A percentile compares a stretch with the other conserved stretches of the same genome.
Evolutionary conservation across 2,329 filamentous ascomycete species (phyloP).

Genomic region (Neopestalotiopsis clavispora): DNA sequence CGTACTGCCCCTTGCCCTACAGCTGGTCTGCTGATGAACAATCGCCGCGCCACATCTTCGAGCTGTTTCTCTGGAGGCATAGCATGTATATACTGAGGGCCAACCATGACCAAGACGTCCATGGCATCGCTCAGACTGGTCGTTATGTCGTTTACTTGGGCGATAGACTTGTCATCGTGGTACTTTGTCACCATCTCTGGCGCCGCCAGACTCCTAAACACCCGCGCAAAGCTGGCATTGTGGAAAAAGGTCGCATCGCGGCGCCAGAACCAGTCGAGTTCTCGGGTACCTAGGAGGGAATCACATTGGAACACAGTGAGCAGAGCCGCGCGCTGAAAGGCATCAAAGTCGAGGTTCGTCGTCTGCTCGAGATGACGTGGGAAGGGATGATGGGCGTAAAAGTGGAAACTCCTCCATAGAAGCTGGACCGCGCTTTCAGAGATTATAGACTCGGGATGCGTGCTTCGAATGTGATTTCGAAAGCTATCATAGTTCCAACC

Average conservation of each 20-base stretch:
- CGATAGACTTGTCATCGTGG: too few species aligned
- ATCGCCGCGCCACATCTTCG: not conserved
- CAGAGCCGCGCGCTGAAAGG: not conserved
- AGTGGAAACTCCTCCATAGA: constrained; percentile 5
- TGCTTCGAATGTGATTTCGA: not conserved
- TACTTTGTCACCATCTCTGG: too few species aligned
- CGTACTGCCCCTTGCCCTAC: not conserved
- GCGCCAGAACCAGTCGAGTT: constrained; percentile 7
- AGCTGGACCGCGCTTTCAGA: not conserved
- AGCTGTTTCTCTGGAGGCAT: not conserved
- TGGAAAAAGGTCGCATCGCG: not conserved
- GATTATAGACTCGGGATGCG: not conserved
- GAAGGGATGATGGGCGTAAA: constrained; percentile 10
- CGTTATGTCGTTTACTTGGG: not conserved
- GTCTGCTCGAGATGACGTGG: not conserved
- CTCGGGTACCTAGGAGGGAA: not conserved
- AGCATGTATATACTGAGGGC: constrained; percentile 2
- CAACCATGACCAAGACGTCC: constrained; percentile 5
- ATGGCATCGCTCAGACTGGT: not conserved
- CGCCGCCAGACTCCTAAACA: not conserved
- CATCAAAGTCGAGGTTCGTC: not conserved
- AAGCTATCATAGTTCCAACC: constrained; percentile 6
- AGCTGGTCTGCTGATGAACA: not conserved
- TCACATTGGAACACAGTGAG: not conserved
- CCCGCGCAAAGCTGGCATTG: not conserved